A percentile compares a stretch with the other conserved stretches of the same genome.
Conservation (phyloP, 2,329 filamentous ascomycete species). For the Xylariales sp. region DNA sequence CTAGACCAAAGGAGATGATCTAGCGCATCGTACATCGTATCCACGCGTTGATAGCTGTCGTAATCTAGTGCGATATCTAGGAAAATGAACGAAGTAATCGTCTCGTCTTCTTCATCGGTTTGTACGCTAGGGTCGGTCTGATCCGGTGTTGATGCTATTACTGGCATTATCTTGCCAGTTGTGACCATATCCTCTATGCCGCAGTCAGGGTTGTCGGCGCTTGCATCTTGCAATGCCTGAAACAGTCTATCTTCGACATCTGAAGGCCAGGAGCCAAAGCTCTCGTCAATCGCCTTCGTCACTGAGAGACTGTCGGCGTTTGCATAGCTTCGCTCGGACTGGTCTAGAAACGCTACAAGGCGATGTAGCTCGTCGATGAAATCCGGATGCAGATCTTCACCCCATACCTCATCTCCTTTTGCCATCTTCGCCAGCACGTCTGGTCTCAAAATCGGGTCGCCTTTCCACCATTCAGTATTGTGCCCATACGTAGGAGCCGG, state of each 20-base stretch:
- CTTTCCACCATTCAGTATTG: constrained; percentile 71
- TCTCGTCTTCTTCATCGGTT: constrained; percentile 42
- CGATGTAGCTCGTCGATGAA: constrained; percentile 69
- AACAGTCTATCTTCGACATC: constrained; percentile 59
- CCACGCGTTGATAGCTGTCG: constrained; percentile 54
- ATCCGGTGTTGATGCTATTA: constrained; percentile 24
- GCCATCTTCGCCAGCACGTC: constrained; percentile 52
- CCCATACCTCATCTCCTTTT: constrained; percentile 49
- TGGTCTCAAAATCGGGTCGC: constrained; percentile 60
- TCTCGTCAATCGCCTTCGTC: constrained; percentile 50
- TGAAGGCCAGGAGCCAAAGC: constrained; percentile 52
- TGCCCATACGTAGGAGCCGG: constrained; percentile 63
- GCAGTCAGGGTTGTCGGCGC: constrained; percentile 35
- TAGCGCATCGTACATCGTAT: constrained; percentile 60
- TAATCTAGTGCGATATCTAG: constrained; percentile 55
- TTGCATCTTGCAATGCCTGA: constrained; percentile 42
- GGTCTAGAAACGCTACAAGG: constrained; percentile 71
- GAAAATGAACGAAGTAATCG: constrained; percentile 51
- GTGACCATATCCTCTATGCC: constrained; percentile 43
- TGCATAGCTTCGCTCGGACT: constrained; percentile 69
- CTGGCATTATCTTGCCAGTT: constrained; percentile 40
- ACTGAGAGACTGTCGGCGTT: constrained; percentile 62
- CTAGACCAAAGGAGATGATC: constrained; percentile 63
- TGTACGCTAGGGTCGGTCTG: constrained; percentile 43
- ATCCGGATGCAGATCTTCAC: constrained; percentile 50